Evolutionary conservation across 257 asterid species (phyloP).

Genomic region (Solanum chmielewskii): DNA sequence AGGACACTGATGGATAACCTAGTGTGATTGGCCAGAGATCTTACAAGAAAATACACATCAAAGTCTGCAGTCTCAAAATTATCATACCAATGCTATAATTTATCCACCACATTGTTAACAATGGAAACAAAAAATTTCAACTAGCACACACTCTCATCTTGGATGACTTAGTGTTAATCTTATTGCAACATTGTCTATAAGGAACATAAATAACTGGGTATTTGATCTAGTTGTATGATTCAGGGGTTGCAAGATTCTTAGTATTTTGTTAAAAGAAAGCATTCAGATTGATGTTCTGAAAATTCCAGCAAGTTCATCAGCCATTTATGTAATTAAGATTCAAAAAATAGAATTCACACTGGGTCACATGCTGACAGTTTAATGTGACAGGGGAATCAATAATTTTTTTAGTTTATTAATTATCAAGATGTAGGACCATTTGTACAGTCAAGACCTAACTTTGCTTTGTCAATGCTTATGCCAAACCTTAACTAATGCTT

Average conservation of each 20-base stretch:
- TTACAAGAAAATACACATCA: neutral
- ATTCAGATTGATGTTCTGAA: neutral
- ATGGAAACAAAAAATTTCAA: neutral
- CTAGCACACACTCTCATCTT: neutral
- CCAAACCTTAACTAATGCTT: neutral
- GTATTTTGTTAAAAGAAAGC: neutral
- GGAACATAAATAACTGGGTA: slow-evolving; percentile 20
- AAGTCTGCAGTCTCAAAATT: neutral
- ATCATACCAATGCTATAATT: neutral
- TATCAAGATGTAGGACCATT: neutral
- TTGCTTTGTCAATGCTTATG: neutral
- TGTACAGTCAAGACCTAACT: neutral
- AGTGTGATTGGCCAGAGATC: neutral
- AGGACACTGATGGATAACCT: neutral
- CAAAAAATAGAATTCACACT: neutral
- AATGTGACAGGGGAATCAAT: neutral
- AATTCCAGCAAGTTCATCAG: neutral
- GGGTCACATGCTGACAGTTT: neutral
- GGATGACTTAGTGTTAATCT: neutral
- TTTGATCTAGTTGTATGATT: slow-evolving; percentile 83
- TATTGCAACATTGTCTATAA: neutral
- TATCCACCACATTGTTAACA: neutral
- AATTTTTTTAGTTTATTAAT: neutral
- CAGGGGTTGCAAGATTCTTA: slow-evolving; percentile 35
- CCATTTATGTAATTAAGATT: neutral